Evolutionary conservation across 345 rosid genomes (phyloP).

Genomic region (Hypericum androsaemum): DNA sequence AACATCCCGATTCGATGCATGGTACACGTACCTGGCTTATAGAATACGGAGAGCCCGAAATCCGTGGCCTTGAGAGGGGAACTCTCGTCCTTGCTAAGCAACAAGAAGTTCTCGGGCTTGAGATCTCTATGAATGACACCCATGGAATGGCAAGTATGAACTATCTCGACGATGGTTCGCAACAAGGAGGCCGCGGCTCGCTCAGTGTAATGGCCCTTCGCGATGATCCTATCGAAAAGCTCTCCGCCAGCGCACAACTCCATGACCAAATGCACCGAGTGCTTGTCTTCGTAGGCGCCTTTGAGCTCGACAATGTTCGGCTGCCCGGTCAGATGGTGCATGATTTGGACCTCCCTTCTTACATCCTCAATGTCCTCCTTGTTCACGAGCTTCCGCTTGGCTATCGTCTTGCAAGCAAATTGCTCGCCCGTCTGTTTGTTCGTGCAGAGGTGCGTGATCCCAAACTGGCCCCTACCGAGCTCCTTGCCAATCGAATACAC

Average conservation of each 20-base stretch:
- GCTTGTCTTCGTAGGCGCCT: slow-evolving; percentile 1
- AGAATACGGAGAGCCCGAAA: slow-evolving; percentile 5
- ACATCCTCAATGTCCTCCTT: background rate
- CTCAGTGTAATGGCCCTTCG: slow-evolving; percentile 1
- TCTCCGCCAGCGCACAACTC: slow-evolving; percentile 4
- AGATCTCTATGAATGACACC: slow-evolving; percentile 4
- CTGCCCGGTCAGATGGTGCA: slow-evolving; percentile 2
- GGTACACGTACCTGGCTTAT: background rate
- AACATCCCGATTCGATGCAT: background rate
- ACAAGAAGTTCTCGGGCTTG: slow-evolving; percentile 4
- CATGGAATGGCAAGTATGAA: slow-evolving; percentile 1
- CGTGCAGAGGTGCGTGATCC: slow-evolving; percentile 4
- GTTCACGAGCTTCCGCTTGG: background rate
- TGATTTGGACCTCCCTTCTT: background rate
- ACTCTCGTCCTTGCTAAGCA: background rate
- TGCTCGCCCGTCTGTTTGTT: background rate
- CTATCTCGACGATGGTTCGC: background rate
- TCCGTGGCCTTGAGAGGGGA: slow-evolving; percentile 2
- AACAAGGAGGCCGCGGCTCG: background rate
- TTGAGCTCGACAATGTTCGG: slow-evolving; percentile 4
- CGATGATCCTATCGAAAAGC: slow-evolving; percentile 1
- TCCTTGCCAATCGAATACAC: background rate
- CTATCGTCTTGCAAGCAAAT: slow-evolving; percentile 1
- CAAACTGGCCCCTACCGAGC: slow-evolving; percentile 3
- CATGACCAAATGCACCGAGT: slow-evolving; percentile 1